Evolutionary conservation across 306 rosid species (phyloP).

Genomic region (Vigna trinervia): DNA sequence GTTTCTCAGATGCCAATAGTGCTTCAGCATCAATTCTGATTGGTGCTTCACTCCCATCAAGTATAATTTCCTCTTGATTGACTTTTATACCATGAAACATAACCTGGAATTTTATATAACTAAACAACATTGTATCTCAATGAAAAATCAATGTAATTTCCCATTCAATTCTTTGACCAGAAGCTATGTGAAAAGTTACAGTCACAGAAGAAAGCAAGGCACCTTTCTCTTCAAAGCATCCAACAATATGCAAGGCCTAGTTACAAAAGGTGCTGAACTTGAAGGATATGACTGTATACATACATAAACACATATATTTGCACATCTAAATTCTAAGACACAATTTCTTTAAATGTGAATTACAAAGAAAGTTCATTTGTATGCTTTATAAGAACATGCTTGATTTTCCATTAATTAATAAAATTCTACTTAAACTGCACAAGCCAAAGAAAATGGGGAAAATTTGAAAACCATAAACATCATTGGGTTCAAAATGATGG

Average conservation of each 20-base stretch:
- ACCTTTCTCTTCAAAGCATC: not conserved
- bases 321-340: not conserved
- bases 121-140: slow-evolving; percentile 34
- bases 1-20: slow-evolving; percentile 78
- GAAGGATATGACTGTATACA: not conserved
- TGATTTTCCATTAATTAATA: not conserved
- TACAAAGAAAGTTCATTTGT: not conserved
- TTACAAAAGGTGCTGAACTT: not conserved
- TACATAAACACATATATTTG: not conserved
- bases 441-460: not conserved
- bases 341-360: slow-evolving; percentile 12
- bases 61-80: slow-evolving; percentile 71
- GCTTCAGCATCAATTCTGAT: slow-evolving; percentile 87
- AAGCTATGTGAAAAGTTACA: slow-evolving; percentile 34
- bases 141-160: slow-evolving; percentile 19
- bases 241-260: slow-evolving; percentile 24
- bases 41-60: slow-evolving; percentile 98
- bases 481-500: not conserved
- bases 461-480: not conserved
- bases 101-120: slow-evolving; percentile 55
- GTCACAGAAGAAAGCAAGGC: not conserved
- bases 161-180: slow-evolving; percentile 10
- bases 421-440: not conserved
- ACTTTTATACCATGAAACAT: slow-evolving; percentile 83
- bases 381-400: not conserved